Base-by-base conservation (phyloP, 805 yeast species). In the Myxozyma melibiosi region DNA sequence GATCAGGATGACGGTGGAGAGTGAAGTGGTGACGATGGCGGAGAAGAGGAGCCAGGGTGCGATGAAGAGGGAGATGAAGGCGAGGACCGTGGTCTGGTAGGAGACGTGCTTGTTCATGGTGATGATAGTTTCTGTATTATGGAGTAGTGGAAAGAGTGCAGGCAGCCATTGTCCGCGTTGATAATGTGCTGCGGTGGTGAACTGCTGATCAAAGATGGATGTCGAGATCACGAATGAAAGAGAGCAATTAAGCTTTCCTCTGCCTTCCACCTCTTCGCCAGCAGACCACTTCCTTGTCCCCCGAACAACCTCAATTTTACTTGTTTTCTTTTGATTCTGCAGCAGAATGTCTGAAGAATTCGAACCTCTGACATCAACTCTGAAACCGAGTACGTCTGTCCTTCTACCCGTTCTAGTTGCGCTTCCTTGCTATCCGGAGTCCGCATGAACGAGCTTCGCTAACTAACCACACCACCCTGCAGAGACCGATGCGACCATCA, bases 331-430 rank as follows among this genome's bases (percentile, higher is more conserved):
- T n/a, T 13, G 5, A 14, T 6, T 13, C n/a, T 35, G n/a, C 40
- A 7, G 33, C 13, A 35, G n/a, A n/a, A 54, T 54, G 58, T 7
- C 49, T 4, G 58, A 43, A 24, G 49, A 41, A 8, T 30, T 31
- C 22, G 92, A 88, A 67, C 96, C 96, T 0, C 74, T 90, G 54
- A 88, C 96, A 0, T 86, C 95, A 0, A 83, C 84, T 16, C 85
- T 83, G 11, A 81, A 88, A 57, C 96, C 94, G 13, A 44, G 79
- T 77, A 73, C 49, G 79, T 72, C 16, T 1, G 14, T 3, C 8
- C 5, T 8, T n/a, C n/a, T n/a, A n/a, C n/a, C n/a, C n/a, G n/a
- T n/a, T n/a, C n/a, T n/a, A n/a, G n/a, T n/a, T n/a, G n/a, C n/a
- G n/a, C n/a, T n/a, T n/a, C n/a, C n/a, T n/a, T n/a, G n/a, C n/a